These are phyloP conservation scores for Penicillium brevicompactum DNA, from an alignment of 2,329 filamentous ascomycete species.

Conservation along the genomic window DNA sequence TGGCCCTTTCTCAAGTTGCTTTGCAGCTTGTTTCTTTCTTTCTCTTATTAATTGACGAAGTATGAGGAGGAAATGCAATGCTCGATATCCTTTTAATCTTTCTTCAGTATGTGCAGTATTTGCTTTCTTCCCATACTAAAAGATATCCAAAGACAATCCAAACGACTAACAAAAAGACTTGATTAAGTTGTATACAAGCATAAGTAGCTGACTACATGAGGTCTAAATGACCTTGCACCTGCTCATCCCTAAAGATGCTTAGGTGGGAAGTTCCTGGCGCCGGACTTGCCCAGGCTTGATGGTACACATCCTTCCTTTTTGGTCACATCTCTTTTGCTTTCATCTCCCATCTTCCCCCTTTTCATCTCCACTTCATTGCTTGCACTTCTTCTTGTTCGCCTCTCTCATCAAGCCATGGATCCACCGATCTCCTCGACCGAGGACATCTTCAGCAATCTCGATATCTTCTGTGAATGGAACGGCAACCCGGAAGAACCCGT, in stretches of 20 bases:
- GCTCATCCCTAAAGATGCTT: too few species aligned
- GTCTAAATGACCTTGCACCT: too few species aligned
- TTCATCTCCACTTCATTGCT: not conserved
- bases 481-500: conserved; percentile 28
- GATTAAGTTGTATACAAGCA: too few species aligned
- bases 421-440: not conserved
- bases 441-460: conserved; percentile 29
- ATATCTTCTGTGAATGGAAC: conserved; percentile 35
- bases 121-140: not conserved
- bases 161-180: too few species aligned
- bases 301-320: conserved; percentile 6
- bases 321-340: conserved; percentile 14
- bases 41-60: conserved; percentile 10
- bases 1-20: conserved; percentile 13
- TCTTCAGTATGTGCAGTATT: not conserved
- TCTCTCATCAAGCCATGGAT: conserved; percentile 11
- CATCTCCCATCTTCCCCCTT: conserved; percentile 8
- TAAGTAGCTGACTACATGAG: too few species aligned
- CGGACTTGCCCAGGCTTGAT: too few species aligned
- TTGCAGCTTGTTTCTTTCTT: not conserved
- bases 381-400: not conserved
- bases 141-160: too few species aligned
- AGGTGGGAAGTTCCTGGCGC: too few species aligned
- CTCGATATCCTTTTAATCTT: conserved; percentile 4
- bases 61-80: conserved; percentile 6